Evolutionary conservation across 768 basidiomycete genomes (phyloP).

Genomic region (Chiua virens): DNA sequence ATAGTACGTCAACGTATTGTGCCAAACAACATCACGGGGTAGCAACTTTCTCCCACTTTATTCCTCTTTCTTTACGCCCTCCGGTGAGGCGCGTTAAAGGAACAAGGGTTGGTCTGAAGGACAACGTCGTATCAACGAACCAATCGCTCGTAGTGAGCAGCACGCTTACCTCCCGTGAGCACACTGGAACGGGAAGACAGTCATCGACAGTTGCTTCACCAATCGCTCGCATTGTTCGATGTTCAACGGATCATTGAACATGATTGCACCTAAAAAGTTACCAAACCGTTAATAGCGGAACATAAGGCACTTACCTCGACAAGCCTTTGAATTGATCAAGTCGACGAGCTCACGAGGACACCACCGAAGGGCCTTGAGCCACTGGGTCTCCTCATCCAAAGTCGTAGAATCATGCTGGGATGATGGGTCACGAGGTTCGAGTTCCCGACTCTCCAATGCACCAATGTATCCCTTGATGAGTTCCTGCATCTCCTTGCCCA

Average conservation of each 20-base stretch:
- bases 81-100: constrained; percentile 41
- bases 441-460: constrained; percentile 52
- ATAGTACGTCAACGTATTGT: no score
- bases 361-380: constrained; percentile 74
- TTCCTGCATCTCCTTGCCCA: constrained; percentile 70
- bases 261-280: constrained; percentile 74
- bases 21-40: constrained; percentile 11
- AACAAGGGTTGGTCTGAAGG: constrained; percentile 52
- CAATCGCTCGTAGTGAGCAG: background rate
- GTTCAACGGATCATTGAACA: constrained; percentile 88
- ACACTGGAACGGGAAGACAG: constrained; percentile 90
- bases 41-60: constrained; percentile 28
- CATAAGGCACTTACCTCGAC: constrained; percentile 66
- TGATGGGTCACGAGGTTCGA: constrained; percentile 16
- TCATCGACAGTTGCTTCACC: constrained; percentile 63
- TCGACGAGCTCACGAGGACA: constrained; percentile 85
- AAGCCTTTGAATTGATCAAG: constrained; percentile 92
- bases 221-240: constrained; percentile 68
- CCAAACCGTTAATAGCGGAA: constrained; percentile 1
- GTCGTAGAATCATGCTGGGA: constrained; percentile 10
- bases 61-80: constrained; percentile 3
- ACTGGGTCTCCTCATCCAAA: constrained; percentile 34
- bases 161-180: constrained; percentile 80
- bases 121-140: background rate
- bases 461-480: constrained; percentile 73